phyloP scores from a whole-genome alignment of 352 stramenopile genomes.

The Phytophthora aleatoria region DNA sequence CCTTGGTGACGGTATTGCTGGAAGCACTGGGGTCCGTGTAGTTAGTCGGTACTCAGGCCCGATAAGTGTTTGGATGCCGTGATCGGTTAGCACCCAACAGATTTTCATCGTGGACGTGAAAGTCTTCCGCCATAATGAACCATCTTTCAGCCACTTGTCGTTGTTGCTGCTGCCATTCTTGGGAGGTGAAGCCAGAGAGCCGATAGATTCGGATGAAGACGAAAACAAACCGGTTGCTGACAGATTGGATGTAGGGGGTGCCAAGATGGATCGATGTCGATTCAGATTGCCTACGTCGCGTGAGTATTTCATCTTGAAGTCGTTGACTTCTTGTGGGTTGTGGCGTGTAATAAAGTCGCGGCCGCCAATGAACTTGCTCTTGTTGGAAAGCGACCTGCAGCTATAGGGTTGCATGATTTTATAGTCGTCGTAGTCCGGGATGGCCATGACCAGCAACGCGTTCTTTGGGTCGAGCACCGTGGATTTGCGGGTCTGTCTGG shows the following conservation, averaged over 20 bases:
- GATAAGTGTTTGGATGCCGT: constrained; percentile 62
- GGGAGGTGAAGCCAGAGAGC: constrained; percentile 17
- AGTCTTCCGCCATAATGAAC: constrained; percentile 48
- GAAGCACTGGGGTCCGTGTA: constrained; percentile 49
- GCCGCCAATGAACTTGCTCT: constrained; percentile 64
- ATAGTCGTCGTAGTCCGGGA: constrained; percentile 81
- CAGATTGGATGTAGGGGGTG: constrained; percentile 17
- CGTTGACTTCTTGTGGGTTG: constrained; percentile 72
- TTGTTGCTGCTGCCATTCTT: constrained; percentile 25
- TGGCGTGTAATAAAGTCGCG: constrained; percentile 75
- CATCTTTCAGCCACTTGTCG: constrained; percentile 18
- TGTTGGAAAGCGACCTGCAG: constrained; percentile 65
- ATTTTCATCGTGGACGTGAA: constrained; percentile 58
- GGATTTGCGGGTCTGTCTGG: constrained; percentile 64
- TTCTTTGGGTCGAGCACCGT: constrained; percentile 77
- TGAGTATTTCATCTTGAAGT: constrained; percentile 82
- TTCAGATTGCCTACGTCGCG: constrained; percentile 70
- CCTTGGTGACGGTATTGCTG: constrained; percentile 20
- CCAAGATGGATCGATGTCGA: constrained; percentile 41
- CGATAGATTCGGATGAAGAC: constrained; percentile 30
- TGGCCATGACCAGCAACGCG: constrained; percentile 68
- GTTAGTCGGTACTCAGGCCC: constrained; percentile 68
- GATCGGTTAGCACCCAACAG: constrained; percentile 73
- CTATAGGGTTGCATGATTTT: constrained; percentile 79
- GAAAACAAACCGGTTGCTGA: constrained; percentile 34